Conservation (phyloP, 306 rosid genomes). For the Glycine soja region DNA sequence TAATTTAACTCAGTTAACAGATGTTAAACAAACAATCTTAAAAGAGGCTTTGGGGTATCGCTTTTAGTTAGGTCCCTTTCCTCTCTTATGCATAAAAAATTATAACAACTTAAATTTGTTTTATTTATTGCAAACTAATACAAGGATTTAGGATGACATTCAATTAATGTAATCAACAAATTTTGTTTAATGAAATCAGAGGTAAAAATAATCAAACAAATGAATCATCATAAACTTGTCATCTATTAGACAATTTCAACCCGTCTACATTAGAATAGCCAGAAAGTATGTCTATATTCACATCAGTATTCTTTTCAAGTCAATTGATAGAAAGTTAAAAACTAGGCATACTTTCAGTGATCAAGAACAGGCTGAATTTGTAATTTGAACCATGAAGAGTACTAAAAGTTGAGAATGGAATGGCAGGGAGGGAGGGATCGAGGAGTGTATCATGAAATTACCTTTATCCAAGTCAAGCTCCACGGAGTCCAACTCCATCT, state of each 20-base stretch:
- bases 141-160: not conserved
- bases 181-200: slow-evolving; percentile 3
- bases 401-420: not conserved
- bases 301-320: not conserved
- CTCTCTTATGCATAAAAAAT: too few species aligned
- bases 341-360: slow-evolving; percentile 26
- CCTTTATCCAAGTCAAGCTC: slow-evolving; percentile 95
- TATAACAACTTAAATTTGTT: too few species aligned
- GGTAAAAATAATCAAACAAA: slow-evolving; percentile 1
- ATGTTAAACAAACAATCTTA: too few species aligned
- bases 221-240: slow-evolving; percentile 21
- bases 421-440: not conserved
- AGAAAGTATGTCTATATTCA: slow-evolving; percentile 2
- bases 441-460: slow-evolving; percentile 41
- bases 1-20: too few species aligned
- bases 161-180: slow-evolving; percentile 16
- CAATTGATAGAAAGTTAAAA: not conserved
- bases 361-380: not conserved
- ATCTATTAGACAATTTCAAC: slow-evolving; percentile 11
- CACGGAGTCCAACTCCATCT: slow-evolving; percentile 88
- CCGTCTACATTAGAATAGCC: slow-evolving; percentile 23
- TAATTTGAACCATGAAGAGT: slow-evolving; percentile 6
- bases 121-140: too few species aligned
- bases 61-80: too few species aligned
- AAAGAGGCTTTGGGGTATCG: too few species aligned